phyloP scores from a whole-genome alignment of 345 rosid genomes.

The Angophora floribunda region DNA sequence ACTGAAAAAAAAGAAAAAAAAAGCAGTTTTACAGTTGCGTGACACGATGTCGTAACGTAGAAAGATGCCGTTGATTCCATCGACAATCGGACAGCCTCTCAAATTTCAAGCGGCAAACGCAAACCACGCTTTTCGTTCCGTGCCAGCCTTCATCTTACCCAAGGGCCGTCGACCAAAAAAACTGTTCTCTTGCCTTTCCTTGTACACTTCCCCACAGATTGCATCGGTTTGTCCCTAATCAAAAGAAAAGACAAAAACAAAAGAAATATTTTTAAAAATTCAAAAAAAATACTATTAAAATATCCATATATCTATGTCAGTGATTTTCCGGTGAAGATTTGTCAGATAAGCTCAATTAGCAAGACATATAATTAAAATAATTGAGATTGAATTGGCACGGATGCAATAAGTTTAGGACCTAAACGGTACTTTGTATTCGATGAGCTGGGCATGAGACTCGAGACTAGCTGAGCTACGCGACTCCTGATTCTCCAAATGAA shows the following conservation, averaged over 20 bases:
- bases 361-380: no score
- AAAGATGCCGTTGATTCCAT: neutral
- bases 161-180: neutral
- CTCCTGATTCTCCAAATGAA: neutral
- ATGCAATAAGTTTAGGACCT: no score
- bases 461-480: neutral
- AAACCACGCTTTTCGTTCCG: neutral
- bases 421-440: no score
- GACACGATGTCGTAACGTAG: neutral
- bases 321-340: no score
- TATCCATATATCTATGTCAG: neutral
- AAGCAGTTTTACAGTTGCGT: neutral
- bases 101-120: neutral
- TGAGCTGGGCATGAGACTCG: no score
- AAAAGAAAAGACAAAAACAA: no score
- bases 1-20: neutral
- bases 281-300: no score
- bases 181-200: neutral
- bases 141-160: neutral
- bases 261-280: accelerated
- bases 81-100: neutral
- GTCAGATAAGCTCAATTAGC: no score
- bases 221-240: neutral
- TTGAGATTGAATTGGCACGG: neutral
- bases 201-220: neutral